These are phyloP conservation scores for Penicillium sp. DNA, from an alignment of 2,329 filamentous ascomycete genomes.

Conservation along the genomic window DNA sequence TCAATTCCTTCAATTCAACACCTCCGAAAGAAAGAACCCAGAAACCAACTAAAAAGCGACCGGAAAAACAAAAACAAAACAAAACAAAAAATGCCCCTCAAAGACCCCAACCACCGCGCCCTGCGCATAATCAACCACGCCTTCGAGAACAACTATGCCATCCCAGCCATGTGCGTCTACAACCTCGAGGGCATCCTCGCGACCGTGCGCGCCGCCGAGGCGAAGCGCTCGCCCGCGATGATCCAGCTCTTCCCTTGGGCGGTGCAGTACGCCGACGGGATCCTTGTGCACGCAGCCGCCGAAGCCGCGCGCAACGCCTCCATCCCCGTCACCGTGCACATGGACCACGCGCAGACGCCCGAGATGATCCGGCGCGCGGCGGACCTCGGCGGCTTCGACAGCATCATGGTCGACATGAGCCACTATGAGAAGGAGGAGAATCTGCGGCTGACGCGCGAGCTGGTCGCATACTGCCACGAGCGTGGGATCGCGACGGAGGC, in stretches of 20 bases:
- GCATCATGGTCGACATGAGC: slow-evolving; percentile 79
- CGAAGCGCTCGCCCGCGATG: slow-evolving; percentile 69
- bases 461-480: slow-evolving; percentile 67
- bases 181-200: slow-evolving; percentile 74
- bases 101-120: slow-evolving; percentile 52
- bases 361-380: slow-evolving; percentile 66
- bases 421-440: slow-evolving; percentile 75
- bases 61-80: background rate
- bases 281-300: slow-evolving; percentile 61
- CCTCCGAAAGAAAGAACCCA: background rate
- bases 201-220: slow-evolving; percentile 70
- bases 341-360: slow-evolving; percentile 69
- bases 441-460: slow-evolving; percentile 64
- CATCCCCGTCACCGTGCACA: slow-evolving; percentile 67
- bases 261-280: slow-evolving; percentile 65
- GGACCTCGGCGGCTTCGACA: slow-evolving; percentile 68
- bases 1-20: background rate
- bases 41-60: background rate
- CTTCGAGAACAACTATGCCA: slow-evolving; percentile 60
- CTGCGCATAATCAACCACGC: slow-evolving; percentile 64
- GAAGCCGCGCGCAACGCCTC: slow-evolving; percentile 60
- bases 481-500: slow-evolving; percentile 72
- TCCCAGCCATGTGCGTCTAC: slow-evolving; percentile 68
- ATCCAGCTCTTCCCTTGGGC: slow-evolving; percentile 78
- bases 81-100: slow-evolving; percentile 38